These are phyloP conservation scores for Fusarium setosum DNA, from an alignment of 2,329 filamentous ascomycete species.

Conservation along the genomic window DNA sequence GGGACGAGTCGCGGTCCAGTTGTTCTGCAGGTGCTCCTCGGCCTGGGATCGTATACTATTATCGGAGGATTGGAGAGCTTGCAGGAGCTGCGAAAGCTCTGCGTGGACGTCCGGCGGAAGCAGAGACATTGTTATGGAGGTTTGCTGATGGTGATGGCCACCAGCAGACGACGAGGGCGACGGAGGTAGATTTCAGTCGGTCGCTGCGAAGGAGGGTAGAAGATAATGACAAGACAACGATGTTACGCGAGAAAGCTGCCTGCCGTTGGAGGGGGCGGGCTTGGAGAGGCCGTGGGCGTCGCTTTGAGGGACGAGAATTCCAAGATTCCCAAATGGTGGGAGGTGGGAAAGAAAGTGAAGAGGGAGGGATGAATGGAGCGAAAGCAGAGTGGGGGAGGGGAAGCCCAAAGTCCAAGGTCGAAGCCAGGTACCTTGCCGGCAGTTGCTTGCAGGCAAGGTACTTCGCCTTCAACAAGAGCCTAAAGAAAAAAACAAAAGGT, in stretches of 20 bases:
- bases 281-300: conserved; percentile 28
- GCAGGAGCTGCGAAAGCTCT: conserved; percentile 86
- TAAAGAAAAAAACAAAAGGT: conserved; percentile 37
- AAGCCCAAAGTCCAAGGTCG: conserved; percentile 32
- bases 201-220: conserved; percentile 8
- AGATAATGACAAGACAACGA: neutral
- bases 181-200: conserved; percentile 21
- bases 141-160: conserved; percentile 45
- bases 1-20: conserved; percentile 85
- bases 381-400: conserved; percentile 43
- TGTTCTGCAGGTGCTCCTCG: conserved; percentile 89
- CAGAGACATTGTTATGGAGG: conserved; percentile 75
- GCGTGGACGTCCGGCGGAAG: conserved; percentile 86
- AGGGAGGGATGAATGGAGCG: conserved; percentile 40
- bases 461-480: conserved; percentile 21
- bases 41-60: conserved; percentile 87
- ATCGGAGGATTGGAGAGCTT: conserved; percentile 89
- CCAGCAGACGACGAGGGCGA: conserved; percentile 41
- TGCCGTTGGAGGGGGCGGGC: conserved; percentile 34
- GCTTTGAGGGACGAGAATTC: conserved; percentile 36
- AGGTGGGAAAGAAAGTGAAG: conserved; percentile 35
- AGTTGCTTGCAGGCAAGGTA: conserved; percentile 17
- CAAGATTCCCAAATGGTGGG: conserved; percentile 39
- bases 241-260: conserved; percentile 29
- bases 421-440: conserved; percentile 15